Conservation (phyloP, 2,329 filamentous ascomycete species). For the Dactylella cylindrospora region DNA sequence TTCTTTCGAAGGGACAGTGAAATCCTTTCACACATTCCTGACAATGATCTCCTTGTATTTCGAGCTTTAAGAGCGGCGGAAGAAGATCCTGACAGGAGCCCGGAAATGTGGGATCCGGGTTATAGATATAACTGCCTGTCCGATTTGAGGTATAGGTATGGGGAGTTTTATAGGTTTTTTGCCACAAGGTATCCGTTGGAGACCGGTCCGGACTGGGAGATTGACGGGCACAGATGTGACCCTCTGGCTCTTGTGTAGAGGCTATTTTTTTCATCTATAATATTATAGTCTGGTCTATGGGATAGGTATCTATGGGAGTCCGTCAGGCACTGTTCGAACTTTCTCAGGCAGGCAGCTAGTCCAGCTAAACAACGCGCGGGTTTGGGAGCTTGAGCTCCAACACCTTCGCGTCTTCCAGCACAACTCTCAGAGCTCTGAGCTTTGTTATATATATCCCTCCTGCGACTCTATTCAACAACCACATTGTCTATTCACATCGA, state of each 20-base stretch:
- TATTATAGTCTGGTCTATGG: not conserved
- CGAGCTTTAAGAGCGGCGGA: no score
- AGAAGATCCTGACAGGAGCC: no score
- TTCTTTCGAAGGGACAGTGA: no score
- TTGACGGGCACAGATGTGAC: conserved; percentile 20
- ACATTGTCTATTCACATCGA: no score
- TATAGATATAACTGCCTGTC: no score
- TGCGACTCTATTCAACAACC: no score
- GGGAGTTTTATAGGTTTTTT: conserved; percentile 24
- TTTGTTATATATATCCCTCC: no score
- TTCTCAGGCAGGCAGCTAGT: not conserved
- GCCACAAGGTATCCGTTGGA: conserved; percentile 18
- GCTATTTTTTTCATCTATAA: not conserved
- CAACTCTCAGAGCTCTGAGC: no score
- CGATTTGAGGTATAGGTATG: conserved; percentile 17
- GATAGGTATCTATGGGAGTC: not conserved
- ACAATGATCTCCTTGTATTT: conserved; percentile 30
- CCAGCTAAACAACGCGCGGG: not conserved
- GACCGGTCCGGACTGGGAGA: no score
- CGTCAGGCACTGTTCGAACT: not conserved
- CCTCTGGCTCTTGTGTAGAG: conserved; percentile 20
- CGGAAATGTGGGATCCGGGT: no score
- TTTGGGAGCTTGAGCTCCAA: not conserved
- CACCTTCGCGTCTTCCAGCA: conserved; percentile 17
- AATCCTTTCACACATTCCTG: conserved; percentile 9